Conservation (phyloP, 306 rosid genomes). For the Rosa rugosa region DNA sequence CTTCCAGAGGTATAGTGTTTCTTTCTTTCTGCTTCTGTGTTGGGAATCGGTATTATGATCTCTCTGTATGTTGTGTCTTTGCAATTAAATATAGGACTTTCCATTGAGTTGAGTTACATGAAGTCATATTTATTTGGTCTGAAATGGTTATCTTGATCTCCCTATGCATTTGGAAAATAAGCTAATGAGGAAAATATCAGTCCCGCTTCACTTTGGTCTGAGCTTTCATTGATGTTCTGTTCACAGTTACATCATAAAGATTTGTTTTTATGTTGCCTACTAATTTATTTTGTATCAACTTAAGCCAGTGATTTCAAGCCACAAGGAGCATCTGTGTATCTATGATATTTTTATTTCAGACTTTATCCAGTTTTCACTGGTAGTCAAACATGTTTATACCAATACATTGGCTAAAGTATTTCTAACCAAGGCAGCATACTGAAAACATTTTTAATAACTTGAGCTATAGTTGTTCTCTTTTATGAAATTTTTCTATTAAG, state of each 20-base stretch:
- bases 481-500: neutral
- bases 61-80: neutral
- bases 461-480: neutral
- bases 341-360: neutral
- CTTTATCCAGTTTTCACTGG: neutral
- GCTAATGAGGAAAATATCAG: neutral
- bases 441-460: neutral
- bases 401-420: neutral
- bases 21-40: neutral
- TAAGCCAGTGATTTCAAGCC: neutral
- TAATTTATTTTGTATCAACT: neutral
- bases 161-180: neutral
- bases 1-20: slow-evolving; percentile 37
- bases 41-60: neutral
- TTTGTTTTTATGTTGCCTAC: neutral
- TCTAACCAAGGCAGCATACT: neutral
- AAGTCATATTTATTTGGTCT: neutral
- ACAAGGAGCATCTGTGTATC: neutral
- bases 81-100: neutral
- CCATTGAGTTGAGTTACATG: neutral
- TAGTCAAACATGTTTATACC: neutral
- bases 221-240: neutral
- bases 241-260: neutral
- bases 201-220: neutral
- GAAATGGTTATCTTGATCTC: neutral